Percentiles rank a stretch among this genome's conserved stretches.
These are phyloP conservation scores for Kazachstania bromeliacearum DNA, from an alignment of 805 yeast genomes.

Conservation along the genomic window DNA sequence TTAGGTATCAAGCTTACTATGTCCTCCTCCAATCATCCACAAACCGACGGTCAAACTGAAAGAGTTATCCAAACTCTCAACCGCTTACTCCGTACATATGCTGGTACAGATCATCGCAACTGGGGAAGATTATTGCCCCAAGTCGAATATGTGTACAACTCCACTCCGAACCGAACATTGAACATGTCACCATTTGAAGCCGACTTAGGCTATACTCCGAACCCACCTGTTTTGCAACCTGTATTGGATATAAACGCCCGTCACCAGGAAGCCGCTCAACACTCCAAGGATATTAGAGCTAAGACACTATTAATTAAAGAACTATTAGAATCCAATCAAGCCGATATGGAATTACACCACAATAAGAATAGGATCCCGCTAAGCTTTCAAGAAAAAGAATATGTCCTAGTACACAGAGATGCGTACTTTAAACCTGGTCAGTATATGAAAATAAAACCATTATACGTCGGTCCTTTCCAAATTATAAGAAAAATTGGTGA, in stretches of 20 bases:
- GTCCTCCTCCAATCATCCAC: conserved; percentile 2
- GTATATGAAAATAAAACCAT: conserved; percentile 4
- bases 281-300: not conserved
- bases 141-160: conserved; percentile 6
- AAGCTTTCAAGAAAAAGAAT: conserved; percentile 2
- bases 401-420: conserved; percentile 5
- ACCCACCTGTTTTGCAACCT: conserved; percentile 3
- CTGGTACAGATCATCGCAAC: not conserved
- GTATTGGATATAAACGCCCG: not conserved
- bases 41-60: conserved; percentile 7
- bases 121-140: conserved; percentile 6
- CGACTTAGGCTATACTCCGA: conserved; percentile 9
- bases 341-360: not conserved
- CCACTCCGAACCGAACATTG: conserved; percentile 1
- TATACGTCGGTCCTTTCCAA: conserved; percentile 7
- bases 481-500: conserved; percentile 3
- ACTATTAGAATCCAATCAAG: conserved; percentile 2
- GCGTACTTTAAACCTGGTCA: conserved; percentile 5
- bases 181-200: conserved; percentile 6
- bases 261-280: not conserved
- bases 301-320: not conserved
- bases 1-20: conserved; percentile 3
- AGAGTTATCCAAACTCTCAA: conserved; percentile 1
- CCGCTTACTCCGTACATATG: conserved; percentile 1
- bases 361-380: conserved; percentile 2